Evolutionary conservation across 2,329 filamentous ascomycete species (phyloP).

Genomic region (Coniochaeta sp.): DNA sequence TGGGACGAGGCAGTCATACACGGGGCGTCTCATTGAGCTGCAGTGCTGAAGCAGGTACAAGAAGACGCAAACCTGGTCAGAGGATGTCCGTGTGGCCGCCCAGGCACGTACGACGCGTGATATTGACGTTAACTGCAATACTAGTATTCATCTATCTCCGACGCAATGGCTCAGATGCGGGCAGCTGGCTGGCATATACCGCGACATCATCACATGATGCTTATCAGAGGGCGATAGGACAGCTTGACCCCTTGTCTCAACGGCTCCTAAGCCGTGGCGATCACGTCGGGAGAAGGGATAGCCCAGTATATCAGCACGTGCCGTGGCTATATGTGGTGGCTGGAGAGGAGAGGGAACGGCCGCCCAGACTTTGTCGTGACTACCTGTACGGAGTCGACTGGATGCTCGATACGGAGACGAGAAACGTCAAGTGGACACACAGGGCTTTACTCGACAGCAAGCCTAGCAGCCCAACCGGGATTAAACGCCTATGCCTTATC

Average conservation of each 20-base stretch:
- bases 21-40: background rate
- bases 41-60: conserved; percentile 12
- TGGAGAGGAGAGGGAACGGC: conserved; percentile 1
- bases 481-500: background rate
- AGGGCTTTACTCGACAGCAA: background rate
- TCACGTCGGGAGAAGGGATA: conserved; percentile 12
- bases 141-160: conserved; percentile 14
- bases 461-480: background rate
- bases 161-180: conserved; percentile 5
- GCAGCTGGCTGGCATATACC: background rate
- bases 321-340: conserved; percentile 4
- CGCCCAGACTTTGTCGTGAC: background rate
- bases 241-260: conserved; percentile 2
- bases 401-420: background rate
- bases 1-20: conserved; percentile 7
- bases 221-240: conserved; percentile 5
- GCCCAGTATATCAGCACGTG: conserved; percentile 12
- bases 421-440: background rate
- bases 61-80: conserved; percentile 14
- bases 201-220: conserved; percentile 8
- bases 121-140: conserved; percentile 7
- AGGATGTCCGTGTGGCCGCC: conserved; percentile 4
- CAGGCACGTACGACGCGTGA: conserved; percentile 8
- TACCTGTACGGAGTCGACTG: background rate
- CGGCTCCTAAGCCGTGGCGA: conserved; percentile 8